phyloP scores from a whole-genome alignment of 805 yeast genomes.

The Torulaspora indica region DNA sequence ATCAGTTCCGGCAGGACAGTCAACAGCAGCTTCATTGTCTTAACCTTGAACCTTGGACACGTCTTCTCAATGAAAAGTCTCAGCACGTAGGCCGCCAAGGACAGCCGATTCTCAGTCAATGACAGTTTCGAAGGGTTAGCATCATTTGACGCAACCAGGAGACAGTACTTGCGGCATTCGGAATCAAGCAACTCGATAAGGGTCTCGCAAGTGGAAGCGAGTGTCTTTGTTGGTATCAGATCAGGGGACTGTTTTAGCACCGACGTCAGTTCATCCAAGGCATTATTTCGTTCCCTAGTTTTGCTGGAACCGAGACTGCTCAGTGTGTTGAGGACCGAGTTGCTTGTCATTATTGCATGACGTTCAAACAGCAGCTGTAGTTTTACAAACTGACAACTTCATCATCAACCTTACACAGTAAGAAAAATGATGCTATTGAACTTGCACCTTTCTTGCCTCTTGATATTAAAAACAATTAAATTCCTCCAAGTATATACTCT shows the following conservation, averaged over 20 bases:
- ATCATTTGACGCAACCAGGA: conserved; percentile 4
- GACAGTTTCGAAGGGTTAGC: conserved; percentile 34
- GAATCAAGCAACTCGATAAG: conserved; percentile 32
- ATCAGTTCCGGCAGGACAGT: conserved; percentile 27
- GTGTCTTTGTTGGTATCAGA: conserved; percentile 19
- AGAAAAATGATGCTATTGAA: too few relatives aligned
- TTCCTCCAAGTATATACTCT: conserved; percentile 16
- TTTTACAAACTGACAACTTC: background rate
- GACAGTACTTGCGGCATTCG: conserved; percentile 36
- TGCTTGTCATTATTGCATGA: conserved; percentile 15
- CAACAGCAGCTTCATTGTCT: conserved; percentile 23
- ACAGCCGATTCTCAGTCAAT: conserved; percentile 28
- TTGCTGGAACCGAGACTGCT: conserved; percentile 44
- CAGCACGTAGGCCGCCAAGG: conserved; percentile 26
- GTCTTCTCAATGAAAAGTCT: conserved; percentile 32
- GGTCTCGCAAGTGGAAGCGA: conserved; percentile 26
- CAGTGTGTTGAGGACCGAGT: conserved; percentile 11
- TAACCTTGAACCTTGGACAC: conserved; percentile 24
- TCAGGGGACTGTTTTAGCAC: conserved; percentile 24
- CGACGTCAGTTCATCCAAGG: conserved; percentile 39
- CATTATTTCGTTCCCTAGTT: conserved; percentile 53
- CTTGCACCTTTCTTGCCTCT: conserved; percentile 2
- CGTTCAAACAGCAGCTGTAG: background rate
- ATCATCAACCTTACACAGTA: too few relatives aligned
- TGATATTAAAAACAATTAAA: conserved; percentile 18